Percentiles rank a stretch among this genome's conserved stretches.
Conservation (phyloP, 805 yeast genomes). For the Teunomyces atbi region DNA sequence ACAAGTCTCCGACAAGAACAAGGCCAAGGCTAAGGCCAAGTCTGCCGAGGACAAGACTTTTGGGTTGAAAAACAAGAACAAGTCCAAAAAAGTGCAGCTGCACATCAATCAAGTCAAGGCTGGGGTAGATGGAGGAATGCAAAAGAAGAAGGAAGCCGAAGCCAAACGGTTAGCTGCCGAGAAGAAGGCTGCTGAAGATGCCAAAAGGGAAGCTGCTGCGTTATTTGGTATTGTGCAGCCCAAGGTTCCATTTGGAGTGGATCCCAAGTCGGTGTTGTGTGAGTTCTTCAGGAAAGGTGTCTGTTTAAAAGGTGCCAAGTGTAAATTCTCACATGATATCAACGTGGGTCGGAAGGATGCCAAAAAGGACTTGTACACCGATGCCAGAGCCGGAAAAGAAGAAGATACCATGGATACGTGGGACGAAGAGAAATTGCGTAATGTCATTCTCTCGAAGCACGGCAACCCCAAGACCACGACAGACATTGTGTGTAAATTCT, state of each 20-base stretch:
- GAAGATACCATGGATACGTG: conserved; percentile 91
- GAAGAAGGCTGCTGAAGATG: conserved; percentile 88
- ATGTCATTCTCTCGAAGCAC: conserved; percentile 84
- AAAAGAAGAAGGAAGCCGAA: conserved; percentile 75
- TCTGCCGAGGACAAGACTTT: conserved; percentile 85
- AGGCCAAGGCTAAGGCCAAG: conserved; percentile 61
- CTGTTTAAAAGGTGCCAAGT: conserved; percentile 79
- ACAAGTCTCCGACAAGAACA: conserved; percentile 55
- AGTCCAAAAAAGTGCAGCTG: conserved; percentile 75
- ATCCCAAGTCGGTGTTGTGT: conserved; percentile 92
- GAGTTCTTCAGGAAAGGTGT: conserved; percentile 82
- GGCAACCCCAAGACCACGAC: conserved; percentile 95
- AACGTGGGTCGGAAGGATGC: conserved; percentile 81
- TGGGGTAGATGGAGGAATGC: conserved; percentile 48
- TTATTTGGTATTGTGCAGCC: conserved; percentile 71
- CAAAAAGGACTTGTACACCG: conserved; percentile 91
- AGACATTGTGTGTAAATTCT: conserved; percentile 88
- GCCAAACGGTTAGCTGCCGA: conserved; percentile 65
- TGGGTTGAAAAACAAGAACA: conserved; percentile 93
- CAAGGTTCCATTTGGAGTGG: conserved; percentile 94
- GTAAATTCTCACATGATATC: conserved; percentile 92
- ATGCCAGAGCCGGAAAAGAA: conserved; percentile 71
- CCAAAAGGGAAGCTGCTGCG: conserved; percentile 82
- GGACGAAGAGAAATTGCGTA: conserved; percentile 94
- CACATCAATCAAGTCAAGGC: conserved; percentile 48